phyloP scores from a whole-genome alignment of 108 stramenopile genomes.

The Mediolabrus comicus region DNA sequence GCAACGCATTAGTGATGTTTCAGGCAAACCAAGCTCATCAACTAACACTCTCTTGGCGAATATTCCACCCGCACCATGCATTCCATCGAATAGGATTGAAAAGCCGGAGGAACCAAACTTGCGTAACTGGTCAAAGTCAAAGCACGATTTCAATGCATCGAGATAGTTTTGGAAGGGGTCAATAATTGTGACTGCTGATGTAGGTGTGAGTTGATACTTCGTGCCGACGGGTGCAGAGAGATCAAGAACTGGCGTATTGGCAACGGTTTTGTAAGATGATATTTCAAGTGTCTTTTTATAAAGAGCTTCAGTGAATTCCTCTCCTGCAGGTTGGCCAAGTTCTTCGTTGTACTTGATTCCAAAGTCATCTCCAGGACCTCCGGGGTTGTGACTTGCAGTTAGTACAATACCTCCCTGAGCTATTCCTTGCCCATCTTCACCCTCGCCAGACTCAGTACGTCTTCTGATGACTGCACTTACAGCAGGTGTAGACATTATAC shows the following conservation, averaged over 20 bases:
- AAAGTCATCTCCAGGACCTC: constrained; percentile 98
- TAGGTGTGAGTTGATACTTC: constrained; percentile 51
- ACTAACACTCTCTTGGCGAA: constrained; percentile 91
- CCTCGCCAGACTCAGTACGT: constrained; percentile 25
- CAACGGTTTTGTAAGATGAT: constrained; percentile 63
- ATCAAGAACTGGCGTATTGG: constrained; percentile 60
- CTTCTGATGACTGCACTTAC: constrained; percentile 88
- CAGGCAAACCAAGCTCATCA: constrained; percentile 90
- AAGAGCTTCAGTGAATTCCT: constrained; percentile 91
- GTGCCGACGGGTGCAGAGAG: constrained; percentile 68
- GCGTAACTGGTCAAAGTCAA: constrained; percentile 90
- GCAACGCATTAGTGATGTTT: constrained; percentile 81
- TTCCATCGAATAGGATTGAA: constrained; percentile 94
- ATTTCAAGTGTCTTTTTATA: constrained; percentile 71
- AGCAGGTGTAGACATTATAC: constrained; percentile 95
- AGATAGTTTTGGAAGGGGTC: constrained; percentile 87
- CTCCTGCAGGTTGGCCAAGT: constrained; percentile 96
- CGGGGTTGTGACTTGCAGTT: constrained; percentile 98
- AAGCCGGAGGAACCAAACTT: constrained; percentile 79
- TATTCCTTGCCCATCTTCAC: constrained; percentile 62
- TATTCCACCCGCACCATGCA: constrained; percentile 98
- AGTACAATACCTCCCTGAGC: constrained; percentile 90
- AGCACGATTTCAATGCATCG: constrained; percentile 82
- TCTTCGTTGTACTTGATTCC: constrained; percentile 97
- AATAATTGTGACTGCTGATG: constrained; percentile 82